Evolutionary conservation across 192 early-diverging fungal species (phyloP), one percentile per base, ranked within the genome.

Genomic region (Coemansia nantahalensis): DNA sequence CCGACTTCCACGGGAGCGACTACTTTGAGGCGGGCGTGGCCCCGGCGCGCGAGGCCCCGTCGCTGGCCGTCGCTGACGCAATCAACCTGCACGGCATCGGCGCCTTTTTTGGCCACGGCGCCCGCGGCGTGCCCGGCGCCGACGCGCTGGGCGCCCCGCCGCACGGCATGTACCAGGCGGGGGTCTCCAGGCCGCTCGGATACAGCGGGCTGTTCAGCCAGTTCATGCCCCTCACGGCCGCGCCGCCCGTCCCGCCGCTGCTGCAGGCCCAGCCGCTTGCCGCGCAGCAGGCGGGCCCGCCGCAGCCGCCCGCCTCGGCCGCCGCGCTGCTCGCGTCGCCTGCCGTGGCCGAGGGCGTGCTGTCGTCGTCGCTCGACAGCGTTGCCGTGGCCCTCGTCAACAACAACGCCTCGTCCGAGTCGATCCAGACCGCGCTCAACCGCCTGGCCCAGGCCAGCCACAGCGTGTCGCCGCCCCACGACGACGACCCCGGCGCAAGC

Each of bases 341-440:
- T 8, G 36, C 49, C 2, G 35, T 32, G 7, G 32, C 24, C 12
- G 39, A 47, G 15, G 56, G 53, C 47, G 59, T 59, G 15, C 51
- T 74, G 31, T 74, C 71, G 16, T 55, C 43, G 7, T 62, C 71
- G 16, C 59, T 74, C 2, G 71, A 56, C 39, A 67, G 42, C 56
- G 71, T 74, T 0, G 71, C 63, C 15, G 55, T 74, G 22, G 64
- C 71, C 0, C 59, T 74, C 40, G 50, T 64, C 13, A 56, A 54
- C 18, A 56, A 56, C 17, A 42, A 53, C 46, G 37, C 41, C 10
- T 32, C 57, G 19, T 54, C 63, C 5, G 52, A 47, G 10, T 34
- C 39, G 12, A 51, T 74, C 32, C 71, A 74, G 47, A 59, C 42
- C 18, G 55, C 55, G 36, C 53, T 74, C 31, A 59, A 67, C 47